A percentile compares a stretch with the other conserved stretches of the same genome.
Conservation (phyloP, 169 alveolate species). For the Ichthyophthirius multifiliis region DNA sequence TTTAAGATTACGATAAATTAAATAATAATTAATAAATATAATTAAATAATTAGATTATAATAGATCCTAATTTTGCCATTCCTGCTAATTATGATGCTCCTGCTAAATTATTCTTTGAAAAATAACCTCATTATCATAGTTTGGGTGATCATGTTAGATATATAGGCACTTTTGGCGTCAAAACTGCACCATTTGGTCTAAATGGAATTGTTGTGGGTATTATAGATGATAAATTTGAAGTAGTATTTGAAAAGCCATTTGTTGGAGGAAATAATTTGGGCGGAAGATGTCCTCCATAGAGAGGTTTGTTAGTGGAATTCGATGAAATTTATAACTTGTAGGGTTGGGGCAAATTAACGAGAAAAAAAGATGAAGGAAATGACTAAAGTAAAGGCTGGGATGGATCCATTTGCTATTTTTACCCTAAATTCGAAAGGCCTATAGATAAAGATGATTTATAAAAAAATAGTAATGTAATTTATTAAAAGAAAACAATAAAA, state of each 20-base stretch:
- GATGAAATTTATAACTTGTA: neutral
- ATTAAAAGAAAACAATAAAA: no score
- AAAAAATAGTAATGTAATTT: no score
- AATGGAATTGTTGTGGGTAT: slow-evolving; percentile 35
- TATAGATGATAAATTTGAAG: slow-evolving; percentile 16
- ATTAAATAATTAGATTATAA: neutral
- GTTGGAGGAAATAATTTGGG: slow-evolving; percentile 1
- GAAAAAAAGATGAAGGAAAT: neutral
- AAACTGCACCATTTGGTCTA: slow-evolving; percentile 26
- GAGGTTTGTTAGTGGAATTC: neutral
- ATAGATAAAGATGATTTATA: no score
- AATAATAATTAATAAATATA: neutral
- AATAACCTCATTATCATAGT: slow-evolving; percentile 15
- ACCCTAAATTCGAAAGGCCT: no score
- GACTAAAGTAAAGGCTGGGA: neutral
- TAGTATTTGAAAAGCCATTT: neutral
- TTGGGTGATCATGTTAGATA: slow-evolving; percentile 29
- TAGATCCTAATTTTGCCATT: slow-evolving; percentile 2
- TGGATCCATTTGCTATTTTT: no score
- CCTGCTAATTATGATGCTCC: neutral
- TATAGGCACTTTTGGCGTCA: neutral
- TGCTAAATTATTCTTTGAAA: neutral
- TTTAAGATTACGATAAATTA: neutral
- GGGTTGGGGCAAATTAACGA: neutral
- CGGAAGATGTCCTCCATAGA: neutral